Conservation (phyloP, 306 rosid genomes). For the Lathyrus aphaca region DNA sequence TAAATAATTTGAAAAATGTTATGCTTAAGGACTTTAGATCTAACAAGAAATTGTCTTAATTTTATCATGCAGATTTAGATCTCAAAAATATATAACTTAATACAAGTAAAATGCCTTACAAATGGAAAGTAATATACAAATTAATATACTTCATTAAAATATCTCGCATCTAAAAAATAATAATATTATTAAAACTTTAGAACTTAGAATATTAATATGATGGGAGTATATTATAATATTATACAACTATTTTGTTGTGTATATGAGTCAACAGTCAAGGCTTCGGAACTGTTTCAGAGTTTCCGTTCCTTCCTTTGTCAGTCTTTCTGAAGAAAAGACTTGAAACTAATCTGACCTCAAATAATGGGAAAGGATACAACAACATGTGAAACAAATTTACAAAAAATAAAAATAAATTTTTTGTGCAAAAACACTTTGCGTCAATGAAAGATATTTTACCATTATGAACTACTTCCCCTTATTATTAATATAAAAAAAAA, state of each 20-base stretch:
- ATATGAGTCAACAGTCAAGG: background rate
- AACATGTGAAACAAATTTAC: background rate
- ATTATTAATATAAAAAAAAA: no score
- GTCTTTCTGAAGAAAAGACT: constrained; percentile 3
- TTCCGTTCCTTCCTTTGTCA: background rate
- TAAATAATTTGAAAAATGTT: no score
- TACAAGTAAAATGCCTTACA: no score
- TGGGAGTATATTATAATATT: background rate
- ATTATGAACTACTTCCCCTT: no score
- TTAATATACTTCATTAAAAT: no score
- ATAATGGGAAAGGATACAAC: background rate
- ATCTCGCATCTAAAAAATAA: background rate
- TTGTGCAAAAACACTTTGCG: background rate
- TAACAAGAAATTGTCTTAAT: no score
- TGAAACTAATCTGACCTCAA: background rate
- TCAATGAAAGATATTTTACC: background rate
- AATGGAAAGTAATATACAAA: no score
- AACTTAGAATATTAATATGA: background rate
- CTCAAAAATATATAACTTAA: no score
- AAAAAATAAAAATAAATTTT: no score
- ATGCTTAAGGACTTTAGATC: no score
- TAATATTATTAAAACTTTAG: no score
- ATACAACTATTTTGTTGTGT: background rate
- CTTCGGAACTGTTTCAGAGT: constrained; percentile 5
- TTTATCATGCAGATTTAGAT: no score